Conservation (phyloP, 2,329 filamentous ascomycete genomes). For the Diaporthe aspalathi region DNA sequence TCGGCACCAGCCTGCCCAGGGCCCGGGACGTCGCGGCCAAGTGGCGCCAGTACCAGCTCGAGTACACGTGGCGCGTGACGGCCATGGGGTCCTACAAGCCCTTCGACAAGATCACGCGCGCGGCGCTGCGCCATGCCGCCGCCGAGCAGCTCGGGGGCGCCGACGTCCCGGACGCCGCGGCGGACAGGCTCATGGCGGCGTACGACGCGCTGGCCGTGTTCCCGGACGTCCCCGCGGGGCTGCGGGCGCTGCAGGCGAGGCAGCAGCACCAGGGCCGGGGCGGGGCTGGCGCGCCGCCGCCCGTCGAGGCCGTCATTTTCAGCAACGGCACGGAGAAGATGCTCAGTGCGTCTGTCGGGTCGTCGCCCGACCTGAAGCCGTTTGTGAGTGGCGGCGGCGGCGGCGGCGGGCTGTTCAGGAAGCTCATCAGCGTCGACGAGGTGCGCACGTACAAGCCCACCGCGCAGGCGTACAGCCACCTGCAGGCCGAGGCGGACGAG, state of each 20-base stretch:
- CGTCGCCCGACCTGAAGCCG: conserved; percentile 65
- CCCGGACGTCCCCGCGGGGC: conserved; percentile 70
- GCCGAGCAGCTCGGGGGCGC: conserved; percentile 63
- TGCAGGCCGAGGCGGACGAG: conserved; percentile 62
- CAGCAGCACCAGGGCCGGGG: conserved; percentile 49
- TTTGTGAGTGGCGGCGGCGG: conserved; percentile 7
- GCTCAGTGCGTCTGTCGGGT: conserved; percentile 62
- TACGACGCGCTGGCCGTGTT: conserved; percentile 67
- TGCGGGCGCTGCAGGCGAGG: conserved; percentile 66
- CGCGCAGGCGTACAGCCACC: conserved; percentile 69
- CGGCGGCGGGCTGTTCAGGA: conserved; percentile 56
- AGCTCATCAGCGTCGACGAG: conserved; percentile 71
- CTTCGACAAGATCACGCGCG: conserved; percentile 31
- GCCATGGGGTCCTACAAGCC: conserved; percentile 71
- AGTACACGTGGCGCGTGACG: conserved; percentile 82
- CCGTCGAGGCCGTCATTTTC: conserved; percentile 66
- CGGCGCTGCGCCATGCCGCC: conserved; percentile 17
- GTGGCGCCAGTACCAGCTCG: conserved; percentile 78
- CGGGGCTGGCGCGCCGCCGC: too few relatives aligned
- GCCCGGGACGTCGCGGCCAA: conserved; percentile 66
- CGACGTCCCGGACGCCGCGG: conserved; percentile 28
- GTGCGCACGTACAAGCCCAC: conserved; percentile 74
- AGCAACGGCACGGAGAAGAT: conserved; percentile 68
- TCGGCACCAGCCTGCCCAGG: conserved; percentile 62
- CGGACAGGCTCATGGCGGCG: conserved; percentile 30